Evolutionary conservation across 2,329 filamentous ascomycete genomes (phyloP), one percentile per base, ranked within the genome.

Genomic region (Alternaria angustiovoidea): DNA sequence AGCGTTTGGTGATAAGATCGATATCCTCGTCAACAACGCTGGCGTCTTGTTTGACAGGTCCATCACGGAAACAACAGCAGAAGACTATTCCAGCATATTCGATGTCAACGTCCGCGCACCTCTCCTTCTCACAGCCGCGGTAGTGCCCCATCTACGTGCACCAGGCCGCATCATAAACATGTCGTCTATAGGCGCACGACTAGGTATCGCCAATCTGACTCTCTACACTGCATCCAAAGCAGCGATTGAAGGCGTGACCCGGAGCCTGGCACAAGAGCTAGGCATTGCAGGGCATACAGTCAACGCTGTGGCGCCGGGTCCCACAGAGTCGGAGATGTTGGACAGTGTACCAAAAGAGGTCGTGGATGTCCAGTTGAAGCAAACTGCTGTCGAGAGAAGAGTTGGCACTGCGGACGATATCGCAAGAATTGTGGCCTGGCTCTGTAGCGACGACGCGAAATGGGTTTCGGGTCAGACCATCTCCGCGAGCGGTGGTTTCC

Each of bases 261-360:
- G 87, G 7, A 83, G 80, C 44, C 86, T 86, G 82, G 87, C 88
- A 0, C 80, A 81, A 0, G 87, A 90, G 74, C 76, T 89, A 8
- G 87, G 87, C 0, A 70, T 62, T 4, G 75, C 82, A 58, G 86
- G 87, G 0, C 85, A 85, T 59, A 89, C 87, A 0, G 87, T 88
- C 26, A 90, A 90, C 64, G 80, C 82, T 0, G 83, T 90, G 2
- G 84, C 83, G 20, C 86, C 87, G 0, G 88, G 88, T 0, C 86
- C 87, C 0, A 84, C 88, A 6, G 75, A 84, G 74, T 88, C 81
- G 30, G 86, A 87, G 7, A 83, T 90, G 82, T 70, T 88, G 24
- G 82, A 83, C 16, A 80, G 83, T 16, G 83, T 87, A 12, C 82
- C 83, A 0, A 70, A 78, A 54, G 81, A 83, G 0, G 76, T 86